phyloP scores from a whole-genome alignment of 2,329 filamentous ascomycete species.

The Fusarium continuum region DNA sequence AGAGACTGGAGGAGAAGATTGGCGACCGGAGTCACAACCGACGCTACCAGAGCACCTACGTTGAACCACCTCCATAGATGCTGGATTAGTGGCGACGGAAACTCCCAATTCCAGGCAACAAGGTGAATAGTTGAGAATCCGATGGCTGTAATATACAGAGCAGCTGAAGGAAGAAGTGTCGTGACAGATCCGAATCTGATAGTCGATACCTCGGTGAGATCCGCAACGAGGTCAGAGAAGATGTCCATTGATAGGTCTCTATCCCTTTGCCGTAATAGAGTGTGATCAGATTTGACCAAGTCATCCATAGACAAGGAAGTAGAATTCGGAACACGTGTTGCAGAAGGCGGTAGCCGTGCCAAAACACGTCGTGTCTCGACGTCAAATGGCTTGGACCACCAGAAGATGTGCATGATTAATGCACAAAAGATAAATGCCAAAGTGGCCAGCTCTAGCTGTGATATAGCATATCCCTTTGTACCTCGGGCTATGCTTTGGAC shows the following conservation, averaged over 20 bases:
- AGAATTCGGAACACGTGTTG: accelerated
- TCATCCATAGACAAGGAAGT: neutral
- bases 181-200: no score
- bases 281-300: accelerated
- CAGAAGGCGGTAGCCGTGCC: accelerated
- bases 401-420: neutral
- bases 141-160: neutral
- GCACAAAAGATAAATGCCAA: neutral
- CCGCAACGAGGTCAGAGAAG: neutral
- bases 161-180: neutral
- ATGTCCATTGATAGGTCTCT: accelerated
- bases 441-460: accelerated
- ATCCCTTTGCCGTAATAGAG: accelerated
- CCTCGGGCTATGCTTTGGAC: neutral
- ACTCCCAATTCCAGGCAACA: neutral
- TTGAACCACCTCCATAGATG: neutral
- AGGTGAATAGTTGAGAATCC: neutral
- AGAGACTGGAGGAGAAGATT: no score
- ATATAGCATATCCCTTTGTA: accelerated
- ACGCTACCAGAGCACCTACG: accelerated
- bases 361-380: neutral
- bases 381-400: neutral
- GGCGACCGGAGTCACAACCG: accelerated
- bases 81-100: accelerated
- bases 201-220: no score